Conservation (phyloP, 2,329 filamentous ascomycete genomes). For the Nigrograna mackinnonii region DNA sequence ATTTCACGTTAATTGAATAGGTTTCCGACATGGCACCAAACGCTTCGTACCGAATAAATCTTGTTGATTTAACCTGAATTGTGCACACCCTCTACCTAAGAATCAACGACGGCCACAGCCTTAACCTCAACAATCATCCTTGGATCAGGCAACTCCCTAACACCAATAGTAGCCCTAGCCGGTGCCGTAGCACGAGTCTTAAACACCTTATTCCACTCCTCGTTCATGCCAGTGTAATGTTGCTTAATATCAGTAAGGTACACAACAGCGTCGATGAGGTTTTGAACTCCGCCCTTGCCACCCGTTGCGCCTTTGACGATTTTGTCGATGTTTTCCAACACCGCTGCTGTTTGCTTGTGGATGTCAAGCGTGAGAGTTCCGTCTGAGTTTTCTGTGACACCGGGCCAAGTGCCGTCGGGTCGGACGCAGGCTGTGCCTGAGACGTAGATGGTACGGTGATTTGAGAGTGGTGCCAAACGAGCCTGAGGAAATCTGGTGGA, state of each 20-base stretch:
- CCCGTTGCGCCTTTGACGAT: constrained; percentile 4
- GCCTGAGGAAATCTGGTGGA: constrained; percentile 2
- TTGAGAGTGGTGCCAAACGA: background rate
- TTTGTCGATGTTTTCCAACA: constrained; percentile 5
- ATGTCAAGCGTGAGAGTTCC: constrained; percentile 1
- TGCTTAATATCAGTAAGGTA: constrained; percentile 4
- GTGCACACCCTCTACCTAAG: too few relatives aligned
- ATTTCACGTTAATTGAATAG: too few relatives aligned
- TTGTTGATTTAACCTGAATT: too few relatives aligned
- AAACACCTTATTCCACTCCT: constrained; percentile 5
- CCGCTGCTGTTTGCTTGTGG: constrained; percentile 1
- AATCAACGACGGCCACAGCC: constrained; percentile 6
- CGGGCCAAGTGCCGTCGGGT: constrained; percentile 1
- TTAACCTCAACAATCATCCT: constrained; percentile 4
- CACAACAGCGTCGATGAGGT: constrained; percentile 5
- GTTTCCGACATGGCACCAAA: too few relatives aligned
- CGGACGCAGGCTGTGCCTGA: constrained; percentile 2
- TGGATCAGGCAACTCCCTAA: constrained; percentile 3
- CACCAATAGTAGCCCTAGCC: constrained; percentile 5
- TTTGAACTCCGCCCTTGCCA: constrained; percentile 3
- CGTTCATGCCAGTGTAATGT: constrained; percentile 4
- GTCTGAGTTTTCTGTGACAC: constrained; percentile 1
- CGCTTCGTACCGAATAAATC: too few relatives aligned
- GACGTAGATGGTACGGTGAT: constrained; percentile 4
- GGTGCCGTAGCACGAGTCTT: background rate